Evolutionary conservation across 2,329 filamentous ascomycete genomes (phyloP), one percentile per base, ranked within the genome.

Genomic region (Elsinoe batatas): DNA sequence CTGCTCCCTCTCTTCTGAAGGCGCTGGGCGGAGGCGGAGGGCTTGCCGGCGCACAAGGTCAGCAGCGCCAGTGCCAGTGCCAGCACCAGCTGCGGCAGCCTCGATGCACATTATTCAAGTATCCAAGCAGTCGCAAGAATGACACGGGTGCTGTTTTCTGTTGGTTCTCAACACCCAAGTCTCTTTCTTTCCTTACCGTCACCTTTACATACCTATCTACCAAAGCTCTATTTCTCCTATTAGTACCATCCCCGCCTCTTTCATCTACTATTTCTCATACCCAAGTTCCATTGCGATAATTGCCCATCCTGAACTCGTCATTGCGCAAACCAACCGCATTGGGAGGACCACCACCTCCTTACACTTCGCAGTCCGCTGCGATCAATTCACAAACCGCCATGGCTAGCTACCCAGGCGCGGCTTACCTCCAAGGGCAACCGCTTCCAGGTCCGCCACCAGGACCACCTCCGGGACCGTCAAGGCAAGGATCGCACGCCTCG

Each of bases 251-350:
- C 5, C 49, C 32, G 12, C 20, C 33, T 38, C 38, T 43, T 15
- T 26, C 51, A 30, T 30, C 7, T 30, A 30, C 26, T 30, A 30
- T 30, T 20, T 18, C 8, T 38, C 36, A 26, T 10, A 33, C 33
- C 32, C 15, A n/a, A 8, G 2, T 51, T 26, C n/a, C 32, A 17
- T 30, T 30, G 26, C 32, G 15, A 35, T 30, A 51, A n/a, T 17
- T 18, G 53, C 53, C 53, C 53, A 47, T 20, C 53, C 53, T 55
- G 53, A 55, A 55, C 38, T 55, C 53, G 53, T 55, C 53, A 55
- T 55, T 55, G 53, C 53, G 53, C 15, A 22, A 55, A 36, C 53
- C 53, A 13, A 55, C 53, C 15, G 53, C 35, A 15, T 26, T 55
- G 7, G 53, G 53, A 8, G 53, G 53, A 35, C n/a, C 53, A 2